A percentile compares a stretch with the other conserved stretches of the same genome.
phyloP scores from a whole-genome alignment of 2,329 filamentous ascomycete species.

The Aureobasidium mangrovei region DNA sequence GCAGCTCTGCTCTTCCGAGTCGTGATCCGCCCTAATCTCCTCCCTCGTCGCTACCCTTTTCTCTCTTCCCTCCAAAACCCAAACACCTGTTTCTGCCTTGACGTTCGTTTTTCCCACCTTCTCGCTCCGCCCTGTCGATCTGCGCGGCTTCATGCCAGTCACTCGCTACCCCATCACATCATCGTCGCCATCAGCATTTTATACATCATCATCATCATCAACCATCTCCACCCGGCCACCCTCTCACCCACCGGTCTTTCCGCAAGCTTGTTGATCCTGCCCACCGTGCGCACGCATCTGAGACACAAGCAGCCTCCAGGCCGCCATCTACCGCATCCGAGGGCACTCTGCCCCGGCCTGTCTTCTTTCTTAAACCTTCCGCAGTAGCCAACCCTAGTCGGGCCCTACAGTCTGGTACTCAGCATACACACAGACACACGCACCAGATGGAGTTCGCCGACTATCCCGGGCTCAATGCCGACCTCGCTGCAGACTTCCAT shows the following conservation, averaged over 20 bases:
- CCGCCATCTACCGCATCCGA: conserved; percentile 5
- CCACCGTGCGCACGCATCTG: conserved; percentile 11
- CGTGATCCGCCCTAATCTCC: conserved; percentile 13
- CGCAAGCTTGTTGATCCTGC: conserved; percentile 12
- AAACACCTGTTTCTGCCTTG: conserved; percentile 11
- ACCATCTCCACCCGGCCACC: not conserved
- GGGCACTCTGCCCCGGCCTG: conserved; percentile 2
- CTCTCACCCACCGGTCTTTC: conserved; percentile 5
- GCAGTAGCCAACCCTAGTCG: not conserved
- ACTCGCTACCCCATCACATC: conserved; percentile 4
- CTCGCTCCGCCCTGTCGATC: conserved; percentile 2
- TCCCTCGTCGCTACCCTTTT: conserved; percentile 13
- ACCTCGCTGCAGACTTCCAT: conserved; percentile 16
- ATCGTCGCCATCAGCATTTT: not conserved
- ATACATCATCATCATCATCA: not conserved
- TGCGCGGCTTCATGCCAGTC: not conserved
- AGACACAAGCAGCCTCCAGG: conserved; percentile 7
- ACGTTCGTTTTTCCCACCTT: conserved; percentile 4
- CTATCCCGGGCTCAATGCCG: conserved; percentile 16
- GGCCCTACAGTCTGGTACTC: not conserved
- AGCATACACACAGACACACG: not conserved
- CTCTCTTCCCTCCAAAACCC: conserved; percentile 6
- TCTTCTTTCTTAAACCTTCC: conserved; percentile 8
- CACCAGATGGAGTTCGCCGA: conserved; percentile 17
- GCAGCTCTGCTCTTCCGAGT: conserved; percentile 14